Evolutionary conservation across 2,329 filamentous ascomycete species (phyloP).

Genomic region (Cladosporium phlei): DNA sequence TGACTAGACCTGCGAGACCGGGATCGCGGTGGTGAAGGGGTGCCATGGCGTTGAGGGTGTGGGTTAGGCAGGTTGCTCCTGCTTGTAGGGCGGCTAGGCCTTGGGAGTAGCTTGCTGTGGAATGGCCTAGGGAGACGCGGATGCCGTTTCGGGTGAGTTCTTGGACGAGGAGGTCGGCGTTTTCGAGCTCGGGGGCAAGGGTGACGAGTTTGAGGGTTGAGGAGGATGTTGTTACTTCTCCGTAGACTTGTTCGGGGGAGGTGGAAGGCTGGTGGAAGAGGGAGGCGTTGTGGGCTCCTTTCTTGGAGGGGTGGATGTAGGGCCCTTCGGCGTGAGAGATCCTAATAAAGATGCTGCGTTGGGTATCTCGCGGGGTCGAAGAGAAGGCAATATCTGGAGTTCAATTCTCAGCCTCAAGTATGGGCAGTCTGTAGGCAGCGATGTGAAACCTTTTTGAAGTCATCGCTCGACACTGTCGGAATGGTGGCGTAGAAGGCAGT

Average conservation of each 20-base stretch:
- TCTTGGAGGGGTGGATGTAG: slow-evolving; percentile 45
- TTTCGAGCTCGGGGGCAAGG: slow-evolving; percentile 49
- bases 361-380: slow-evolving; percentile 40
- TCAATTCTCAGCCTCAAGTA: too few relatives aligned
- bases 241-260: slow-evolving; percentile 41
- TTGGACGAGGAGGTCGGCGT: slow-evolving; percentile 39
- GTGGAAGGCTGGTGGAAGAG: slow-evolving; percentile 40
- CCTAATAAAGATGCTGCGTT: slow-evolving; percentile 49
- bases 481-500: slow-evolving; percentile 53
- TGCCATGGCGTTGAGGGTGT: slow-evolving; percentile 54
- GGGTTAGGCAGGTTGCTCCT: slow-evolving; percentile 50
- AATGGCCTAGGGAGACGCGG: slow-evolving; percentile 49
- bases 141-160: slow-evolving; percentile 39
- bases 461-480: slow-evolving; percentile 39
- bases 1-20: slow-evolving; percentile 45
- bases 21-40: slow-evolving; percentile 48
- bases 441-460: slow-evolving; percentile 46
- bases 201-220: slow-evolving; percentile 47
- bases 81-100: slow-evolving; percentile 43
- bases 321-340: slow-evolving; percentile 56
- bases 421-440: too few relatives aligned
- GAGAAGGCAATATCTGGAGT: slow-evolving; percentile 46
- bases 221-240: slow-evolving; percentile 30
- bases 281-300: slow-evolving; percentile 41
- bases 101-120: slow-evolving; percentile 44